These are phyloP conservation scores for Daedalea quercina DNA, from an alignment of 768 basidiomycete species.

Conservation along the genomic window DNA sequence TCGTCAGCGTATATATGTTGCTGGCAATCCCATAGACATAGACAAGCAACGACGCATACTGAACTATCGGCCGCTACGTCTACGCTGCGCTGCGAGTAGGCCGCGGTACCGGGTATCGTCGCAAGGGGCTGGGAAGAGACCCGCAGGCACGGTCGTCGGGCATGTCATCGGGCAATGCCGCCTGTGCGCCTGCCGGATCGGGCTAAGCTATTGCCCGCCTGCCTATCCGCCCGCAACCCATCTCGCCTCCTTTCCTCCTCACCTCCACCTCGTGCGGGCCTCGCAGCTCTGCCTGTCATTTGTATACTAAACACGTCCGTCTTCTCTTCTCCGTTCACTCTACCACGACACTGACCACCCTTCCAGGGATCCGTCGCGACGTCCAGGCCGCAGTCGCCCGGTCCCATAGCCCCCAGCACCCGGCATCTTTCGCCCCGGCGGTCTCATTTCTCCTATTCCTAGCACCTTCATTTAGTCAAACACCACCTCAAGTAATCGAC, in stretches of 20 bases:
- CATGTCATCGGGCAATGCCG: too few species aligned
- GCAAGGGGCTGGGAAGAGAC: too few species aligned
- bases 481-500: background rate
- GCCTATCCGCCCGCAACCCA: background rate
- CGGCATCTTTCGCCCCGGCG: slow-evolving; percentile 5
- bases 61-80: too few species aligned
- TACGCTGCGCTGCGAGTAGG: too few species aligned
- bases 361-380: background rate
- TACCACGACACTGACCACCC: background rate
- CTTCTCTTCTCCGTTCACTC: background rate
- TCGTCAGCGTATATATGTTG: too few species aligned
- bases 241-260: slow-evolving; percentile 1
- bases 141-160: too few species aligned
- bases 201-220: background rate
- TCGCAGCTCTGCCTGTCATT: background rate
- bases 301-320: background rate
- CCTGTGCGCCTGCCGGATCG: too few species aligned
- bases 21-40: too few species aligned
- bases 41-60: too few species aligned
- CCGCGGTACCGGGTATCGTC: too few species aligned
- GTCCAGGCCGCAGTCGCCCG: background rate
- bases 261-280: background rate
- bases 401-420: background rate
- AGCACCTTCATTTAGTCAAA: slow-evolving; percentile 11
- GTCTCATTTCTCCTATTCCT: slow-evolving; percentile 1